Percentiles rank a stretch among this genome's conserved stretches.
Evolutionary conservation across 306 rosid genomes (phyloP).

Genomic region (Trifolium fragiferum): DNA sequence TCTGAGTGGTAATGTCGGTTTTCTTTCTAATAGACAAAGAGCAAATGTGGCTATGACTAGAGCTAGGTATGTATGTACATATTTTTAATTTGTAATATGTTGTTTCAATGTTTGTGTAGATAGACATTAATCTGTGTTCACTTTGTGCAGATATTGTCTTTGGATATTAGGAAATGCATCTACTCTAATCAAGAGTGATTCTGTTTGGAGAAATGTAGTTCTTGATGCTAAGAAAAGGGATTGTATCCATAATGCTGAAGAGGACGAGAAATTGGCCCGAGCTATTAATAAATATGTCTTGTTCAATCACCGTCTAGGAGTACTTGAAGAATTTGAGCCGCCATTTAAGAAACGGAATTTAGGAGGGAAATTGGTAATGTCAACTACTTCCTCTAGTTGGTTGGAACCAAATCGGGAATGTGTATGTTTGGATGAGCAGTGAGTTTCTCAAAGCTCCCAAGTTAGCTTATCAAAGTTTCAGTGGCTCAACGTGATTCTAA

Average conservation of each 20-base stretch:
- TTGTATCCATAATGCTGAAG: conserved; percentile 39
- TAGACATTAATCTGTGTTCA: neutral
- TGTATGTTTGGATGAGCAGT: neutral
- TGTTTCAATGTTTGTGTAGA: neutral
- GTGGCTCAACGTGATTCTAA: too few species aligned
- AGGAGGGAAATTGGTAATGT: neutral
- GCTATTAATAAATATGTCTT: conserved; percentile 37
- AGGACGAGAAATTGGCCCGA: conserved; percentile 35
- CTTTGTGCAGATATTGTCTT: conserved; percentile 48
- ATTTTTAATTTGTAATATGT: neutral
- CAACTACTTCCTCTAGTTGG: neutral
- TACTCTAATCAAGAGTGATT: conserved; percentile 42
- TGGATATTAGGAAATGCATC: conserved; percentile 57
- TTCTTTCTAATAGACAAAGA: conserved; percentile 54
- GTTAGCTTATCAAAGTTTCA: too few species aligned
- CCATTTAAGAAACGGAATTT: neutral
- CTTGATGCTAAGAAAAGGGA: conserved; percentile 49
- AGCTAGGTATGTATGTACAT: conserved; percentile 50
- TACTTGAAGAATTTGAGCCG: neutral
- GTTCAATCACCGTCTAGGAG: conserved; percentile 20
- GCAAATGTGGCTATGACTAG: conserved; percentile 64
- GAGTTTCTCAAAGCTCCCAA: neutral
- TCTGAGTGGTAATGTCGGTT: conserved; percentile 49
- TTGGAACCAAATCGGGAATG: neutral
- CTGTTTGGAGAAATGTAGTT: conserved; percentile 47